These are phyloP conservation scores for Phialophora expanda DNA, from an alignment of 2,329 filamentous ascomycete genomes.

Conservation along the genomic window DNA sequence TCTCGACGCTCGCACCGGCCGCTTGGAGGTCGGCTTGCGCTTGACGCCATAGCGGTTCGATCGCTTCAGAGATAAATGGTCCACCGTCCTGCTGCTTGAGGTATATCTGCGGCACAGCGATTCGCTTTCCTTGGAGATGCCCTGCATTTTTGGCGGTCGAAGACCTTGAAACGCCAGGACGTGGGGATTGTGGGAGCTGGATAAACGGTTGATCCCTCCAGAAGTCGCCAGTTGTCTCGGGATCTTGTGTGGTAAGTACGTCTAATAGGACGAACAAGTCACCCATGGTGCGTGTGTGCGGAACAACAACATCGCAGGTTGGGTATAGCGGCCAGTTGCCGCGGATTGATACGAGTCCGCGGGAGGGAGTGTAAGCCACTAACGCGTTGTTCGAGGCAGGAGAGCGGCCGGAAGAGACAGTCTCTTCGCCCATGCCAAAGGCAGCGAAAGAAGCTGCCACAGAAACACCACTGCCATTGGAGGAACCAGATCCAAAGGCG, in stretches of 20 bases:
- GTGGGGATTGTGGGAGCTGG: slow-evolving; percentile 45
- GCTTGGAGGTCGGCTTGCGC: slow-evolving; percentile 41
- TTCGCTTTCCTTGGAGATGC: slow-evolving; percentile 37
- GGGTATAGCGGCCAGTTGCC: slow-evolving; percentile 63
- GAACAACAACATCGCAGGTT: slow-evolving; percentile 62
- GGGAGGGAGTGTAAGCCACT: slow-evolving; percentile 62
- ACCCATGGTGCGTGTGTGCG: slow-evolving; percentile 57
- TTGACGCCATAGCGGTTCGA: slow-evolving; percentile 41
- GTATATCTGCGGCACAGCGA: slow-evolving; percentile 48
- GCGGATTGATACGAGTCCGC: slow-evolving; percentile 57
- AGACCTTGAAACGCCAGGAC: slow-evolving; percentile 44
- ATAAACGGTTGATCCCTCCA: slow-evolving; percentile 60
- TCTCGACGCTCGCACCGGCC: slow-evolving; percentile 45
- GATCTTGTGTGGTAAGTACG: slow-evolving; percentile 54
- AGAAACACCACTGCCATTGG: slow-evolving; percentile 61
- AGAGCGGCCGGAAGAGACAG: slow-evolving; percentile 61
- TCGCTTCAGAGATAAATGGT: slow-evolving; percentile 22
- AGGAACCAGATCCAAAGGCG: slow-evolving; percentile 63
- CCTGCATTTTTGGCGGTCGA: slow-evolving; percentile 44
- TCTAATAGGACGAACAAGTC: slow-evolving; percentile 60
- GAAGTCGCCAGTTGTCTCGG: slow-evolving; percentile 55
- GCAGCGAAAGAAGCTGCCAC: slow-evolving; percentile 58
- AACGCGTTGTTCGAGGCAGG: slow-evolving; percentile 64
- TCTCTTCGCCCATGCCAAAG: slow-evolving; percentile 62
- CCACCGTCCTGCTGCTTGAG: slow-evolving; percentile 18